These are phyloP conservation scores for Ceratopteris richardii DNA, from an alignment of 75 land plant genomes.

Conservation along the genomic window DNA sequence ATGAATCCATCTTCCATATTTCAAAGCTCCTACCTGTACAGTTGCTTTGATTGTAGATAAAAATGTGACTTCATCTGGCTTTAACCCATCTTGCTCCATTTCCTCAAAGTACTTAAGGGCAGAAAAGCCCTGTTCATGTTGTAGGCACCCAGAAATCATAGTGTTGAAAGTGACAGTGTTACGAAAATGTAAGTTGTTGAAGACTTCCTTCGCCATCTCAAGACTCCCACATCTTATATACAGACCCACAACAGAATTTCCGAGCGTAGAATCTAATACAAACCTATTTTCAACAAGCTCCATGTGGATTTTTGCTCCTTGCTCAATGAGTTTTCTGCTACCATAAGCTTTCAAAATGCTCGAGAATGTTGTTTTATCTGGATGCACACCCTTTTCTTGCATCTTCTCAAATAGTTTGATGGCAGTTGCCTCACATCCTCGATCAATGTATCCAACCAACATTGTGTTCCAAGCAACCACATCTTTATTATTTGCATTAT, in stretches of 20 bases:
- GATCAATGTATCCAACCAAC: slow-evolving; percentile 16
- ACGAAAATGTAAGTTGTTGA: slow-evolving; percentile 18
- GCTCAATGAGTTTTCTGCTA: neutral
- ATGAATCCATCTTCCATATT: slow-evolving; percentile 40
- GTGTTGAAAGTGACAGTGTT: slow-evolving; percentile 38
- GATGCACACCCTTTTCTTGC: slow-evolving; percentile 5
- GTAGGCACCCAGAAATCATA: slow-evolving; percentile 43
- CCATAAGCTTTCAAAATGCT: slow-evolving; percentile 8
- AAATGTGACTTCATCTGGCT: slow-evolving; percentile 45
- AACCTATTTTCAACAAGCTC: slow-evolving; percentile 6
- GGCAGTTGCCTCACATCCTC: slow-evolving; percentile 4
- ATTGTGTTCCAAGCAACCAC: slow-evolving; percentile 54
- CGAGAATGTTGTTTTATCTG: slow-evolving; percentile 9
- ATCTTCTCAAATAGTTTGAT: slow-evolving; percentile 7
- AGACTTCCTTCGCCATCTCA: slow-evolving; percentile 10
- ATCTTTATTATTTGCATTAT: slow-evolving; percentile 38
- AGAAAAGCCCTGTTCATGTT: slow-evolving; percentile 17
- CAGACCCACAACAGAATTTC: slow-evolving; percentile 30
- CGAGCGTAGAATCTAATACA: slow-evolving; percentile 11
- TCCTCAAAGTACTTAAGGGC: slow-evolving; percentile 27
- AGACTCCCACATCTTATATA: slow-evolving; percentile 42
- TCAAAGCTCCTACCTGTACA: slow-evolving; percentile 16
- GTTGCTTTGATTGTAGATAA: slow-evolving; percentile 37
- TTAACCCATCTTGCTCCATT: slow-evolving; percentile 29
- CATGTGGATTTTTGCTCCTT: slow-evolving; percentile 33